Percentiles rank a stretch among this genome's conserved stretches.
phyloP scores from a whole-genome alignment of 2,329 filamentous ascomycete genomes.

The Colletotrichum ledebouriae region DNA sequence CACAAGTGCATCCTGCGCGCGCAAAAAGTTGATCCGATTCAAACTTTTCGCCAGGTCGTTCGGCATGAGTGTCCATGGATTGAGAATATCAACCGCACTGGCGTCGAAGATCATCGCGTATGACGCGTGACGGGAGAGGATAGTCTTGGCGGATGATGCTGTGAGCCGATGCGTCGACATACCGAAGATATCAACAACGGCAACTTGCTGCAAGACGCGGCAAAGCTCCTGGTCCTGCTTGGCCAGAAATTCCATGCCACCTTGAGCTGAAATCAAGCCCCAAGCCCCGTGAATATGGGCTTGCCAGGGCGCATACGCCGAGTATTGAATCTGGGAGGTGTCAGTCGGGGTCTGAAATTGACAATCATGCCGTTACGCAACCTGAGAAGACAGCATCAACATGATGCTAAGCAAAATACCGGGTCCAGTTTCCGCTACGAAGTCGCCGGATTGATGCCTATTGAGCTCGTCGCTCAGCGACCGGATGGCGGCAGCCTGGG shows the following conservation, averaged over 20 bases:
- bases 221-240: background rate
- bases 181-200: slow-evolving; percentile 18
- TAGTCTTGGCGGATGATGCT: background rate
- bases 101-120: slow-evolving; percentile 4
- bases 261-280: background rate
- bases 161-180: background rate
- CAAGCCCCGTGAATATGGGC: slow-evolving; percentile 6
- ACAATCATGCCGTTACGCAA: fast-evolving
- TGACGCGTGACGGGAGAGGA: background rate
- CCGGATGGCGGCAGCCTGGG: slow-evolving; percentile 4
- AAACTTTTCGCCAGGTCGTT: slow-evolving; percentile 8
- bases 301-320: slow-evolving; percentile 27
- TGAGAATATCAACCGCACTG: background rate
- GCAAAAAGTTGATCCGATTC: slow-evolving; percentile 18
- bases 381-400: slow-evolving; percentile 25
- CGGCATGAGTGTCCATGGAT: slow-evolving; percentile 17
- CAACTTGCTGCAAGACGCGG: slow-evolving; percentile 10
- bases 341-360: background rate
- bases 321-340: background rate
- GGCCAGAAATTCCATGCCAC: background rate
- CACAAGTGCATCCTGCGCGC: background rate
- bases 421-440: background rate
- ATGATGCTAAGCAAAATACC: slow-evolving; percentile 9
- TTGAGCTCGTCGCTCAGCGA: slow-evolving; percentile 9
- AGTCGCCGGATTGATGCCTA: background rate